Percentiles rank a stretch among this genome's conserved stretches.
These are phyloP conservation scores for Penicillium capsulatum DNA, from an alignment of 2,329 filamentous ascomycete genomes.

Conservation along the genomic window DNA sequence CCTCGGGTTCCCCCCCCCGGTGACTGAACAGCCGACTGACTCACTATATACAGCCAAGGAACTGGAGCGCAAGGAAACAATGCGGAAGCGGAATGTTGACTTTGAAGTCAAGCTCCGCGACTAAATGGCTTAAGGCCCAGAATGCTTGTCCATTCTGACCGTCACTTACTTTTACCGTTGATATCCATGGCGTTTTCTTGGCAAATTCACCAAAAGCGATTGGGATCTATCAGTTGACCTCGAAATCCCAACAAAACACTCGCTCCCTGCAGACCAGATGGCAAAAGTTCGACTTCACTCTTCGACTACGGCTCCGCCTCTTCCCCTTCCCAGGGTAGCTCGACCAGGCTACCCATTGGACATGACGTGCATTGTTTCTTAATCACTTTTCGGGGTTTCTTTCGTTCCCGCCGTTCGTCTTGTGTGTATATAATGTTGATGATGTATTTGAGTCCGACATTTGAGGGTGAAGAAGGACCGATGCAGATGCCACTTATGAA, in stretches of 20 bases:
- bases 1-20: constrained; percentile 11
- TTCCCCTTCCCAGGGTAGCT: constrained; percentile 1
- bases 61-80: constrained; percentile 61
- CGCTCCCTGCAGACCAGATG: constrained; percentile 5
- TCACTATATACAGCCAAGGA: constrained; percentile 55
- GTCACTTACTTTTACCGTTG: constrained; percentile 30
- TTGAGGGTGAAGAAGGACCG: constrained; percentile 4
- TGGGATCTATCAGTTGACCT: constrained; percentile 18
- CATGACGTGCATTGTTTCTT: constrained; percentile 9
- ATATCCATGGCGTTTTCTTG: constrained; percentile 44
- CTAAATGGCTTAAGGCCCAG: constrained; percentile 15
- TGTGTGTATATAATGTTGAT: constrained; percentile 21
- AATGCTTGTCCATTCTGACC: constrained; percentile 21
- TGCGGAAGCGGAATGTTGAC: constrained; percentile 55
- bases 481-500: background rate
- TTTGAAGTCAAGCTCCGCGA: constrained; percentile 21
- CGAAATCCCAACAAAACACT: constrained; percentile 6
- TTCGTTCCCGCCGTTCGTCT: constrained; percentile 5
- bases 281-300: constrained; percentile 6
- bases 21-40: constrained; percentile 8
- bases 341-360: background rate
- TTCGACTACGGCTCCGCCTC: background rate
- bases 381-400: constrained; percentile 11
- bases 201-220: constrained; percentile 36
- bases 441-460: constrained; percentile 12